Evolutionary conservation across 805 yeast species (phyloP), one percentile per base, ranked within the genome.

Genomic region (Candida succiphila): DNA sequence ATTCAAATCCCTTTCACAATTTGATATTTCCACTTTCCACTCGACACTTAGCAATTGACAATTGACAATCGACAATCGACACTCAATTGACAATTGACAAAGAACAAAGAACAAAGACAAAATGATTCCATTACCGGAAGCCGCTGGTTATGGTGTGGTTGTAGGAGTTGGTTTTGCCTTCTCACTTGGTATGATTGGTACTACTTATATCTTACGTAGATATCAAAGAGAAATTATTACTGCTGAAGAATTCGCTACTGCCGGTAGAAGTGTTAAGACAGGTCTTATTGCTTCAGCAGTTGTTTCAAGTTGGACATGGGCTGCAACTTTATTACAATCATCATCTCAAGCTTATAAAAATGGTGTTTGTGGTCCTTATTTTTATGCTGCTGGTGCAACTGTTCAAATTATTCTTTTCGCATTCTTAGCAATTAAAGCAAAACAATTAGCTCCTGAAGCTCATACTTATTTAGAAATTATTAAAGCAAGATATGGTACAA

Each of bases 281-380:
- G 92, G 92, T 31, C 64, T 88, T 43, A 79, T 86, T 40, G 78
- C 89, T 5, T 78, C 94, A 7, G 95, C 95, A 7, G 96, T 88
- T 21, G 95, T 87, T 7, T 78, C 89, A 10, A 78, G 89, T 7
- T 88, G 97, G 97, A 86, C 96, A 8, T 79, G 87, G 87, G 83
- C 83, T n/a, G 84, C 86, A 3, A 83, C 94, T 2, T 58, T 83
- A 31, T 62, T 83, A 22, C 77, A 76, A 25, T 75, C 86, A 3
- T 74, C 94, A 1, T 73, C 94, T 16, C 87, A 81, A 53, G 84
- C 84, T 17, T 87, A 83, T 56, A 61, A 61, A 28, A 66, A 75
- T 37, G 97, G 97, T 48, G 72, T 88, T 27, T 58, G 78, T 23
- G 95, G 94, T 31, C 80, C 89, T 5, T 77, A 69, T 50, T 81